Evolutionary conservation across 2,329 filamentous ascomycete species (phyloP).

Genomic region (Huntiella abstrusa): DNA sequence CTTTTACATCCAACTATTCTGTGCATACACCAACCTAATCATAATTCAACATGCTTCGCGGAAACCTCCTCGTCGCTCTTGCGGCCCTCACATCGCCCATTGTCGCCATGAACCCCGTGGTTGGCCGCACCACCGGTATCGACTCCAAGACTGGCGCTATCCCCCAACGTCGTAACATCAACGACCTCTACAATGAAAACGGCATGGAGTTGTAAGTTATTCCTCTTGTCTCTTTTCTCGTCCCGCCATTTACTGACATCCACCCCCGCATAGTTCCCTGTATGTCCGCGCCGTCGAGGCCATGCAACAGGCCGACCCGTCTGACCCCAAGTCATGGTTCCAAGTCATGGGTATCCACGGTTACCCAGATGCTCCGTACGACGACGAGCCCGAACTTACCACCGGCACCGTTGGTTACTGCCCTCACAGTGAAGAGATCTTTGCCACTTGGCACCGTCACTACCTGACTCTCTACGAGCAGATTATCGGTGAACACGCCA

Average conservation of each 20-base stretch:
- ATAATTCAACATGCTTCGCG: conserved; percentile 2
- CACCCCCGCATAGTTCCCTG: conserved; percentile 23
- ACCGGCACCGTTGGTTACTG: conserved; percentile 22
- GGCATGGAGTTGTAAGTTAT: conserved; percentile 26
- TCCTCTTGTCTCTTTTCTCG: background rate
- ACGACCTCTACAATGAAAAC: conserved; percentile 22
- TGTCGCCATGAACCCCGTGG: conserved; percentile 15
- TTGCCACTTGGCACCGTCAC: conserved; percentile 36
- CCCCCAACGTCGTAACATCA: conserved; percentile 29
- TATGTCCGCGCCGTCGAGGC: conserved; percentile 27
- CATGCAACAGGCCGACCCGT: conserved; percentile 23
- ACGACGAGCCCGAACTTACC: conserved; percentile 19
- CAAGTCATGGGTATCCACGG: conserved; percentile 29
- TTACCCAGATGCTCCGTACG: conserved; percentile 24
- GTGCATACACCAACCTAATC: background rate
- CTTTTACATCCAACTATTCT: too few species aligned
- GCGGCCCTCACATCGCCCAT: conserved; percentile 2
- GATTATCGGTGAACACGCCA: conserved; percentile 28
- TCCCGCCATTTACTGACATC: background rate
- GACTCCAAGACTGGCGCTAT: conserved; percentile 20
- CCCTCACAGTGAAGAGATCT: conserved; percentile 29
- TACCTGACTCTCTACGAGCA: conserved; percentile 39
- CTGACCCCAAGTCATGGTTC: conserved; percentile 30
- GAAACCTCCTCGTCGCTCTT: conserved; percentile 2
- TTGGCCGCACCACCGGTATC: conserved; percentile 22